Conservation (phyloP, 2,329 filamentous ascomycete genomes). For the Monosporascus sp. region DNA sequence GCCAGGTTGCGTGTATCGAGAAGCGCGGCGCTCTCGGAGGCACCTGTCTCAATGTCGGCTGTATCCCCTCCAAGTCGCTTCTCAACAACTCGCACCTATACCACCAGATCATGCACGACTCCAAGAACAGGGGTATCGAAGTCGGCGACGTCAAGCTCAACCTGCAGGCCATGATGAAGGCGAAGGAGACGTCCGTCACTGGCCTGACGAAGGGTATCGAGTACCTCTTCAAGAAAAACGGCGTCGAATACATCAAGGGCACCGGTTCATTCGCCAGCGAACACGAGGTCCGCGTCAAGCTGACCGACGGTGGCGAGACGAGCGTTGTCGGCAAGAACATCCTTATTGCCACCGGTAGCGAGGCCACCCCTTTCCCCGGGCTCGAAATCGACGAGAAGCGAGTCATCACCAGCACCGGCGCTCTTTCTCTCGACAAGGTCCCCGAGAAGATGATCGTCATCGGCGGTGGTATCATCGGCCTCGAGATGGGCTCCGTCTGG, state of each 20-base stretch:
- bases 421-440: constrained; percentile 81
- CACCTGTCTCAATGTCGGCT: constrained; percentile 98
- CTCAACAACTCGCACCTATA: constrained; percentile 99
- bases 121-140: constrained; percentile 94
- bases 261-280: constrained; percentile 81
- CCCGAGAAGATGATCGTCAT: constrained; percentile 97
- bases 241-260: constrained; percentile 96
- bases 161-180: constrained; percentile 93
- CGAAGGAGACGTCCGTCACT: constrained; percentile 86
- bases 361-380: constrained; percentile 93
- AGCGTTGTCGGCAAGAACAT: constrained; percentile 92
- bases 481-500: constrained; percentile 99
- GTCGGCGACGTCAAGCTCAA: constrained; percentile 97
- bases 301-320: constrained; percentile 87
- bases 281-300: constrained; percentile 84
- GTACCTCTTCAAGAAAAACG: constrained; percentile 98
- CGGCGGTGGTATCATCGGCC: constrained; percentile 95
- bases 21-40: constrained; percentile 93
- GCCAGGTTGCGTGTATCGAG: constrained; percentile 90
- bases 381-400: constrained; percentile 96
- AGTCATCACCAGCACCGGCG: constrained; percentile 93
- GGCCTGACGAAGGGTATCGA: constrained; percentile 95
- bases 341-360: constrained; percentile 91
- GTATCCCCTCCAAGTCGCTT: constrained; percentile 98
- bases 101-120: constrained; percentile 95